Conservation (phyloP, 768 basidiomycete genomes). For the Boletus speciosus region DNA sequence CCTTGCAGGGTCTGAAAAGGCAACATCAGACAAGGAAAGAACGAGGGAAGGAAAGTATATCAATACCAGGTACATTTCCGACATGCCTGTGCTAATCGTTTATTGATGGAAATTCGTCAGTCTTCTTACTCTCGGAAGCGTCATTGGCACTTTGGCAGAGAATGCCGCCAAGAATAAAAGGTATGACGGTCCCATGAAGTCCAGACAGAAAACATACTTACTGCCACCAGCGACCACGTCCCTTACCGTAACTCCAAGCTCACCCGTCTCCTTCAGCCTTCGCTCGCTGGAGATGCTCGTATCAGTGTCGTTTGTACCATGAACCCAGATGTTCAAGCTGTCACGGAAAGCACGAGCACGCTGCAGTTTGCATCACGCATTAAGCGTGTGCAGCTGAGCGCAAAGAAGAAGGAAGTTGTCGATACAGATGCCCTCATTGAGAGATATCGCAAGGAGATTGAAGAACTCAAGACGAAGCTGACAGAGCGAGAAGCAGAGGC, state of each 20-base stretch:
- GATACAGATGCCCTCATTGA: conserved; percentile 93
- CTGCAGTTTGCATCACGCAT: conserved; percentile 88
- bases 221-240: conserved; percentile 66
- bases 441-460: conserved; percentile 92
- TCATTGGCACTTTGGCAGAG: conserved; percentile 89
- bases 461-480: conserved; percentile 75
- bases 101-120: conserved; percentile 35
- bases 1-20: conserved; percentile 94
- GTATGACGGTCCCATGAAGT: conserved; percentile 33
- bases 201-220: not conserved
- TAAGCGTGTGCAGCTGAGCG: conserved; percentile 83
- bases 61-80: conserved; percentile 65
- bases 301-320: conserved; percentile 97
- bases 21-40: conserved; percentile 91
- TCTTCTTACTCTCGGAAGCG: conserved; percentile 86
- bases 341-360: conserved; percentile 84
- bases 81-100: not conserved
- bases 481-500: conserved; percentile 68
- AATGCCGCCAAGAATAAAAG: conserved; percentile 74
- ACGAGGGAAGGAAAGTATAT: conserved; percentile 97
- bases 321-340: conserved; percentile 76
- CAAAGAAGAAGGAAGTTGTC: conserved; percentile 90
- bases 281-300: conserved; percentile 89
- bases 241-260: conserved; percentile 96
- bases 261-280: conserved; percentile 91